Percentiles rank a stretch among this genome's conserved stretches.
These are phyloP conservation scores for Taiozyma sp. DNA, from an alignment of 1,139 yeast genomes.

Conservation along the genomic window DNA sequence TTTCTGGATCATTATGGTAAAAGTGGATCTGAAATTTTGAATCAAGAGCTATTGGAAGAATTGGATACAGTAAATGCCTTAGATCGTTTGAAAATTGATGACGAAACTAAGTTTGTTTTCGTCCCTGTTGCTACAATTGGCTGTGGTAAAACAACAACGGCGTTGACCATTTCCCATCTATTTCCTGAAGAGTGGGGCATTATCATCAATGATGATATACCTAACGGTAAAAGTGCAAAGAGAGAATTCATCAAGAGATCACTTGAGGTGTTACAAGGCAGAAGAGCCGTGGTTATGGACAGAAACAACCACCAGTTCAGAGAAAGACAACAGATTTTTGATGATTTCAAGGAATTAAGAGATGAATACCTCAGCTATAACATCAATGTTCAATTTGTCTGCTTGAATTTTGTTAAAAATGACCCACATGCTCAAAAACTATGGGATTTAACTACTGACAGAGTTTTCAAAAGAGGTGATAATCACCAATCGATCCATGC, in stretches of 20 bases:
- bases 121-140: slow-evolving; percentile 91
- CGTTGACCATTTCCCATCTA: slow-evolving; percentile 51
- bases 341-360: slow-evolving; percentile 41
- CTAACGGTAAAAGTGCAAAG: slow-evolving; percentile 38
- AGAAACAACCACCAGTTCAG: slow-evolving; percentile 73
- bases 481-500: slow-evolving; percentile 83
- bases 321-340: slow-evolving; percentile 67
- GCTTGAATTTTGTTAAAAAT: slow-evolving; percentile 62
- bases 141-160: slow-evolving; percentile 90
- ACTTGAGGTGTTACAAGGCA: slow-evolving; percentile 34
- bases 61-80: slow-evolving; percentile 29
- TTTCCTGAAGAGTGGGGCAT: slow-evolving; percentile 63
- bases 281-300: slow-evolving; percentile 65
- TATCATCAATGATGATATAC: slow-evolving; percentile 81
- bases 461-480: slow-evolving; percentile 74
- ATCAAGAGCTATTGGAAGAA: slow-evolving; percentile 30
- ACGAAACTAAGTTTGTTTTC: slow-evolving; percentile 49
- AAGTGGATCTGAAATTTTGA: slow-evolving; percentile 40
- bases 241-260: slow-evolving; percentile 50
- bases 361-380: slow-evolving; percentile 34
- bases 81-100: slow-evolving; percentile 27
- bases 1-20: slow-evolving; percentile 48
- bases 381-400: slow-evolving; percentile 46
- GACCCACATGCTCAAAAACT: slow-evolving; percentile 30
- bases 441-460: slow-evolving; percentile 48